Percentiles rank a stretch among this genome's conserved stretches.
Evolutionary conservation across 805 yeast species (phyloP).

Genomic region (Yamadazyma sp.): DNA sequence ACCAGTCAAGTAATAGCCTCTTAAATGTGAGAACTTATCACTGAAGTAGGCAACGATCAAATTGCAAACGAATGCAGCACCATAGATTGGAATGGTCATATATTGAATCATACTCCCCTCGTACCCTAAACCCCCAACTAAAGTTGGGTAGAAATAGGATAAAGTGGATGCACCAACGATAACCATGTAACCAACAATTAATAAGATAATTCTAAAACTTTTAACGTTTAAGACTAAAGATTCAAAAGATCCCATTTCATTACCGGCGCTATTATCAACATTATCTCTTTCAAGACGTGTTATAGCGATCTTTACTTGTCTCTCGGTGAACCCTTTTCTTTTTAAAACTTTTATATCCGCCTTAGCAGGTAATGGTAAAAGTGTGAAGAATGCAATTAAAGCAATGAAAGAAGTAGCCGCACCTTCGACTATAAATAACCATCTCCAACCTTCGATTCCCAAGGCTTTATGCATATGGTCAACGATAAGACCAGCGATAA

Average conservation of each 20-base stretch:
- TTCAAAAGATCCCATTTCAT: conserved; percentile 2
- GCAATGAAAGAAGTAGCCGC: conserved; percentile 53
- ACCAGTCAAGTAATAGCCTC: conserved; percentile 6
- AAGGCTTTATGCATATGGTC: conserved; percentile 4
- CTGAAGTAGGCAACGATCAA: conserved; percentile 8
- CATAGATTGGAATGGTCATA: conserved; percentile 11
- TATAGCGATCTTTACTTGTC: conserved; percentile 6
- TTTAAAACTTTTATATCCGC: no score
- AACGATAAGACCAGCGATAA: conserved; percentile 35
- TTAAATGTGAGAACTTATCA: conserved; percentile 5
- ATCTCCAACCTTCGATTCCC: conserved; percentile 50
- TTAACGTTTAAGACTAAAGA: conserved; percentile 4
- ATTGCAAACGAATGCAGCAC: conserved; percentile 7
- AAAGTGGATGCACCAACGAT: conserved; percentile 10
- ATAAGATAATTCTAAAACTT: conserved; percentile 8
- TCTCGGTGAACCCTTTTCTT: conserved; percentile 7
- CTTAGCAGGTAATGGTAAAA: conserved; percentile 11
- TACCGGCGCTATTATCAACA: conserved; percentile 7
- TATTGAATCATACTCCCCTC: conserved; percentile 9
- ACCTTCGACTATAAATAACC: conserved; percentile 67
- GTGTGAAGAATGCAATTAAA: conserved; percentile 27
- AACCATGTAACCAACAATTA: conserved; percentile 9
- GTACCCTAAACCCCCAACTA: conserved; percentile 10
- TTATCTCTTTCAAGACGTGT: conserved; percentile 7
- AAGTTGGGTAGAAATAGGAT: conserved; percentile 10